Base-by-base conservation (phyloP, 2,329 filamentous ascomycete species). In the Ilyonectria robusta region DNA sequence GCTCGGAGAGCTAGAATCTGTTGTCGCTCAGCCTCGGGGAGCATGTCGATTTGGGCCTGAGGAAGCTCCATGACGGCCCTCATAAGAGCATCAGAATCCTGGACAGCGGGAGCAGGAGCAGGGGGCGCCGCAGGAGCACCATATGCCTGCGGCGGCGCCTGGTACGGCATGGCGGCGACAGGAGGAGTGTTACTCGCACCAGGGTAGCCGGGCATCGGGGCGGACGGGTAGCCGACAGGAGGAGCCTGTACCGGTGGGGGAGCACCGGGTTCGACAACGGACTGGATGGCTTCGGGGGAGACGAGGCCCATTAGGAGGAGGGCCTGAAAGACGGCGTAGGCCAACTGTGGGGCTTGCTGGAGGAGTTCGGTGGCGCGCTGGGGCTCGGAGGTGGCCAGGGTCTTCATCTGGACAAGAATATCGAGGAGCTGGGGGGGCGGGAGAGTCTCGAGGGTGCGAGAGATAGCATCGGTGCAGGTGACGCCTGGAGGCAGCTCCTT, bases 241-340 rank as follows among this genome's bases (percentile, higher is more conserved):
- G 77, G 71, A 9, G 77, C 72, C 3, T 76, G 65, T 1, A 79
- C 73, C 4, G 82, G 78, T 11, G 79, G 81, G 33, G 82, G 70
- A 79, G 83, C 79, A 83, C 85, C 70, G 5, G 85, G 82, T 76
- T 97, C 93, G 59, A 98, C 87, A 33, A 98, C 93, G 5, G 92
- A 91, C 69, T 92, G 89, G 61, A 98, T 91, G 3, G 94, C 91
- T 74, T 91, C 91, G 15, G 94, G 93, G 65, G 96, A 95, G 62
- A 98, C 94, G 10, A 98, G 90, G 51, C 94, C 94, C 89, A 98
- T 96, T 42, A 98, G 89, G 2, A 98, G 89, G 10, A 98, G 88
- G 26, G 95, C 93, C 82, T 98, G 95, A 83, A 98, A 98, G 72
- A 98, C 92, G 65, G 96, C 96, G 76, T 97, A 98, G 5, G 94